phyloP scores from a whole-genome alignment of 352 stramenopile species.

The Globisporangium perplexum region DNA sequence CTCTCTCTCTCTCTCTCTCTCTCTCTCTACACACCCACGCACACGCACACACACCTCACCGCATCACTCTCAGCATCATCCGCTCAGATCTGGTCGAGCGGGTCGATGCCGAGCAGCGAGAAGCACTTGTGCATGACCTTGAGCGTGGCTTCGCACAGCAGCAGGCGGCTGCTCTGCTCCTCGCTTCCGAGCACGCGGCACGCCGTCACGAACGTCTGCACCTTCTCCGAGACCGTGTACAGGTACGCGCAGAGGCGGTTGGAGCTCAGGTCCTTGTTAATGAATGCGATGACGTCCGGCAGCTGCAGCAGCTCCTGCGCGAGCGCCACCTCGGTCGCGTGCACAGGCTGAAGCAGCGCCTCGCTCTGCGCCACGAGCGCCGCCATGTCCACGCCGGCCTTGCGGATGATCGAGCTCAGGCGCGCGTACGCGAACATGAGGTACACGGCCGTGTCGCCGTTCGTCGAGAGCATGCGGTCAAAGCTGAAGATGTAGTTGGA shows the following conservation, averaged over 20 bases:
- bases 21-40: not conserved
- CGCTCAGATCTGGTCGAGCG: constrained; percentile 92
- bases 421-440: constrained; percentile 99
- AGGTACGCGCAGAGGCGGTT: constrained; percentile 98
- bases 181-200: constrained; percentile 95
- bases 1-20: too few species aligned
- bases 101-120: constrained; percentile 90
- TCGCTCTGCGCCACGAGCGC: constrained; percentile 47
- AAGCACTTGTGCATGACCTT: constrained; percentile 95
- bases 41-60: too few species aligned
- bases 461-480: constrained; percentile 99
- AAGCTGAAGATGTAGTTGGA: constrained; percentile 99
- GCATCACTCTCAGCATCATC: not conserved
- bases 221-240: constrained; percentile 95
- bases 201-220: constrained; percentile 98
- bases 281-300: constrained; percentile 92
- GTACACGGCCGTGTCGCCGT: constrained; percentile 99
- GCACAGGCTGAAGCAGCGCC: constrained; percentile 56
- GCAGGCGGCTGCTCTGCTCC: constrained; percentile 94
- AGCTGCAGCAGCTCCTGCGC: constrained; percentile 95
- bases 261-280: constrained; percentile 94
- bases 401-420: constrained; percentile 95
- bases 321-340: constrained; percentile 89
- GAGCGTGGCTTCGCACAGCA: constrained; percentile 94
- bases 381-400: constrained; percentile 87